Evolutionary conservation across 345 rosid genomes (phyloP).

Genomic region (Eucalyptus grandis): DNA sequence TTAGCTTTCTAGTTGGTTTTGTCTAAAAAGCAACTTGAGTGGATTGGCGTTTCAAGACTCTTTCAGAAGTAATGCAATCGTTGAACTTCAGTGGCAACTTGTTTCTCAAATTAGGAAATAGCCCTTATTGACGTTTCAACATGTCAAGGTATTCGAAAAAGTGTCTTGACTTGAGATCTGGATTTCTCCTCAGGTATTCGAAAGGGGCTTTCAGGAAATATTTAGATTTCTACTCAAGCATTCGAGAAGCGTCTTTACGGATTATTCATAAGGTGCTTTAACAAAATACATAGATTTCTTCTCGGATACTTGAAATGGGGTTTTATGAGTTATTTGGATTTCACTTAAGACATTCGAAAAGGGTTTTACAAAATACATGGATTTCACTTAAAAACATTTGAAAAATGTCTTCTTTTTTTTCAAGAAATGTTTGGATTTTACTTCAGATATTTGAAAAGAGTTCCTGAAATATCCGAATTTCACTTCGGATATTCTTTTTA

Average conservation of each 20-base stretch:
- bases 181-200: neutral
- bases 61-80: neutral
- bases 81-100: neutral
- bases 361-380: neutral
- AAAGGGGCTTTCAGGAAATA: too few species aligned
- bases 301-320: accelerated
- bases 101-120: neutral
- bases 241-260: neutral
- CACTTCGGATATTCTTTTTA: too few species aligned
- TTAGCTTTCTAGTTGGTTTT: neutral
- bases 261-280: neutral
- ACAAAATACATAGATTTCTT: accelerated
- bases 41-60: neutral
- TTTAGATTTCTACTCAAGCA: neutral
- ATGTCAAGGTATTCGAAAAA: neutral
- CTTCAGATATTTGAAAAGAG: neutral
- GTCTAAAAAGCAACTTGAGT: neutral
- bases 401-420: too few species aligned
- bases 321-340: neutral
- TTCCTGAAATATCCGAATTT: neutral
- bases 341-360: neutral
- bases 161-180: neutral
- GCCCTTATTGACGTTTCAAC: neutral
- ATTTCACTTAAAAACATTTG: neutral
- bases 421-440: too few species aligned